phyloP scores from a whole-genome alignment of 2,329 filamentous ascomycete genomes.

The Incumbomyces lentus region DNA sequence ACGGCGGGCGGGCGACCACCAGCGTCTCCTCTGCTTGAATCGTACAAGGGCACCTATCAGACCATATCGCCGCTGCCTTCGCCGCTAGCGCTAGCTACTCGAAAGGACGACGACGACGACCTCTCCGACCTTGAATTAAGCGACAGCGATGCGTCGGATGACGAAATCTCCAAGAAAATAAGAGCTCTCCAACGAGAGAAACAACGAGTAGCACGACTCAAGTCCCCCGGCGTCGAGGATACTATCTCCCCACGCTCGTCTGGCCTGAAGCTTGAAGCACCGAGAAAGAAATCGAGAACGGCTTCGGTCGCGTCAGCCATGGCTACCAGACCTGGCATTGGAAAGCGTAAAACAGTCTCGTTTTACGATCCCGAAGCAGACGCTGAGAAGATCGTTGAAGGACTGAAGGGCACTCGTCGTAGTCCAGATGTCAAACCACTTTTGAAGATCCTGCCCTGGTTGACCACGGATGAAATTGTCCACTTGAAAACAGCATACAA shows the following conservation, averaged over 20 bases:
- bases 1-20: slow-evolving; percentile 45
- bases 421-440: slow-evolving; percentile 60
- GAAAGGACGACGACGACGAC: slow-evolving; percentile 46
- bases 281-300: not conserved
- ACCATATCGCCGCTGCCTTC: slow-evolving; percentile 91
- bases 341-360: slow-evolving; percentile 45
- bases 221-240: slow-evolving; percentile 5
- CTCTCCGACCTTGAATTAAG: slow-evolving; percentile 32
- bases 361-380: slow-evolving; percentile 79
- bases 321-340: not conserved
- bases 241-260: slow-evolving; percentile 9
- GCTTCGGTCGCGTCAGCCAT: slow-evolving; percentile 5
- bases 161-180: slow-evolving; percentile 27
- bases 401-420: slow-evolving; percentile 53
- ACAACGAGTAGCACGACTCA: slow-evolving; percentile 10
- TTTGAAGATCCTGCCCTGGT: slow-evolving; percentile 70
- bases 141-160: slow-evolving; percentile 32
- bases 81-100: slow-evolving; percentile 53
- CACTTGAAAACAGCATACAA: slow-evolving; percentile 86
- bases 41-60: slow-evolving; percentile 89
- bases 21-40: slow-evolving; percentile 75
- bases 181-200: slow-evolving; percentile 24
- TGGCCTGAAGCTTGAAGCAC: not conserved
- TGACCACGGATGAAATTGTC: slow-evolving; percentile 81
- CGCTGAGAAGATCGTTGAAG: slow-evolving; percentile 63